A percentile compares a stretch with the other conserved stretches of the same genome.
These are phyloP conservation scores for Eremomyces bilateralis DNA, from an alignment of 495 filamentous ascomycete genomes.

Conservation along the genomic window DNA sequence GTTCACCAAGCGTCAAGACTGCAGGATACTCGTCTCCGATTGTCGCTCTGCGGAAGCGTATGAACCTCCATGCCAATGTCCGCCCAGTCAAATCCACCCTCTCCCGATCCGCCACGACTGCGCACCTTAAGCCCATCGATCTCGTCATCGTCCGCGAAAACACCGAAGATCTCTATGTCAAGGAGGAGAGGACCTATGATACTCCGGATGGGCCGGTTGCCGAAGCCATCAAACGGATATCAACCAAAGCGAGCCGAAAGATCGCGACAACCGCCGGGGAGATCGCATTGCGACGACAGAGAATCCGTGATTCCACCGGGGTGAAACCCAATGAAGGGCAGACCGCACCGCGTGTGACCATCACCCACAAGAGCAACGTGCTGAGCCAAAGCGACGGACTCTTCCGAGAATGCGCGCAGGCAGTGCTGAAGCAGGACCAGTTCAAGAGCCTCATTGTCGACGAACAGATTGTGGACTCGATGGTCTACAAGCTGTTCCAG, in stretches of 20 bases:
- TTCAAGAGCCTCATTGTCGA: slow-evolving; percentile 44
- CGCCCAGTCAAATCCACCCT: slow-evolving; percentile 94
- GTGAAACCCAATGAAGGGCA: too few species aligned
- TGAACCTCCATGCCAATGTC: slow-evolving; percentile 93
- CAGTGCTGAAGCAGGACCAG: slow-evolving; percentile 36
- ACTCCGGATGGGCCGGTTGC: slow-evolving; percentile 60
- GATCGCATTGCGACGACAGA: slow-evolving; percentile 71
- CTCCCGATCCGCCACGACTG: too few species aligned
- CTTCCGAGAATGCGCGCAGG: slow-evolving; percentile 61
- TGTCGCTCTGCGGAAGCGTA: slow-evolving; percentile 84
- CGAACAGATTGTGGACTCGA: slow-evolving; percentile 96
- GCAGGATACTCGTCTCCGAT: slow-evolving; percentile 94
- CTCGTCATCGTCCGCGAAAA: slow-evolving; percentile 97
- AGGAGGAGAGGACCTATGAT: slow-evolving; percentile 72
- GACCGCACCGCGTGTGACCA: slow-evolving; percentile 57
- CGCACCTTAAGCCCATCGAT: slow-evolving; percentile 49
- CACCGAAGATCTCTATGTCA: slow-evolving; percentile 97
- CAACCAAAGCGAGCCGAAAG: slow-evolving; percentile 53
- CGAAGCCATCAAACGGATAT: slow-evolving; percentile 94
- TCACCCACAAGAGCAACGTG: slow-evolving; percentile 98
- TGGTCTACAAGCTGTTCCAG: slow-evolving; percentile 99
- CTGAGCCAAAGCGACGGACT: slow-evolving; percentile 90
- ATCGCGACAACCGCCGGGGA: slow-evolving; percentile 89
- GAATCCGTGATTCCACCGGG: slow-evolving; percentile 42
- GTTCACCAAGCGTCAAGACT: slow-evolving; percentile 69